Percentiles rank a stretch among this genome's conserved stretches.
Evolutionary conservation across 2,329 filamentous ascomycete species (phyloP).

Genomic region (Tetracladium maxilliforme): DNA sequence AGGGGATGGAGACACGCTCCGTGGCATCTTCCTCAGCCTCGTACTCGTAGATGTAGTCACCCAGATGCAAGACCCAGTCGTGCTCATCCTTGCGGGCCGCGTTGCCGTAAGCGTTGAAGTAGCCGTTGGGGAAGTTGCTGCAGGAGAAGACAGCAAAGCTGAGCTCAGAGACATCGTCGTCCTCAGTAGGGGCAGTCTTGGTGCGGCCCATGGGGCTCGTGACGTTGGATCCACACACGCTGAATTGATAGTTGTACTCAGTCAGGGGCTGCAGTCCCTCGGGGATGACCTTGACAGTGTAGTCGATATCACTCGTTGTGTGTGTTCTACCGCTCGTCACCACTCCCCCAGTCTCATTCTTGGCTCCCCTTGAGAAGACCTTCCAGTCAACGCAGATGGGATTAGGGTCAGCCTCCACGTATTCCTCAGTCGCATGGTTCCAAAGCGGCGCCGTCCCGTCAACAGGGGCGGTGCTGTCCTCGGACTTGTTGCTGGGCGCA

Average conservation of each 20-base stretch:
- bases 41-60: constrained; percentile 55
- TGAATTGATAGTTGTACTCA: constrained; percentile 56
- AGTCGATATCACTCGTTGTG: constrained; percentile 62
- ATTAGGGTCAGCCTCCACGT: constrained; percentile 35
- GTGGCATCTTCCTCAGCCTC: constrained; percentile 27
- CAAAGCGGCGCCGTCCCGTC: constrained; percentile 26
- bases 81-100: constrained; percentile 41
- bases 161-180: constrained; percentile 41
- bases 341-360: constrained; percentile 26
- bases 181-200: constrained; percentile 48
- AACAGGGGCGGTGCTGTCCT: constrained; percentile 26
- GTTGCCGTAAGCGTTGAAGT: constrained; percentile 47
- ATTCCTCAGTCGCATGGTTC: constrained; percentile 28
- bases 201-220: constrained; percentile 50
- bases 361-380: constrained; percentile 30
- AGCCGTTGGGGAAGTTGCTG: constrained; percentile 50
- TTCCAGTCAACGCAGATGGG: constrained; percentile 56
- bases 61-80: constrained; percentile 44
- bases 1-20: constrained; percentile 34
- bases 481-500: constrained; percentile 27
- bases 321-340: constrained; percentile 45
- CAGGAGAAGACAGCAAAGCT: constrained; percentile 58
- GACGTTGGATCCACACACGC: constrained; percentile 46
- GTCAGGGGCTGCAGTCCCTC: constrained; percentile 46
- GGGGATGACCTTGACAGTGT: constrained; percentile 56